Conservation (phyloP, 2,329 filamentous ascomycete species). For the Stromatinia cepivora region DNA sequence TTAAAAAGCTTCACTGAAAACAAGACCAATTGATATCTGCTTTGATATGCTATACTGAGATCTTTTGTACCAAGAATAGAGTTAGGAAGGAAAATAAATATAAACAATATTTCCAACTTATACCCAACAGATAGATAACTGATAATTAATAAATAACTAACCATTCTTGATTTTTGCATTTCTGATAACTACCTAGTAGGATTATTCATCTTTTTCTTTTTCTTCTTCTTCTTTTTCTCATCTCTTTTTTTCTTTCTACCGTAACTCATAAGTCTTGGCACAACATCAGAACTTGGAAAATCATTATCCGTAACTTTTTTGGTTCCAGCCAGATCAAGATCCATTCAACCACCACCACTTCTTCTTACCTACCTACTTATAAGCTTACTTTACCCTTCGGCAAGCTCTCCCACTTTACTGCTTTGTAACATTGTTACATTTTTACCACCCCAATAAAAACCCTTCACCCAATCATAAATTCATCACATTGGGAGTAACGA, state of each 20-base stretch:
- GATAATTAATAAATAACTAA: too few species aligned
- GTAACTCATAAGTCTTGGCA: background rate
- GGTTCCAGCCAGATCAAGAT: slow-evolving; percentile 1
- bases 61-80: too few species aligned
- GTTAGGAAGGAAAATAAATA: too few species aligned
- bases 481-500: background rate
- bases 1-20: background rate
- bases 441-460: background rate
- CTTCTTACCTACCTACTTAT: too few species aligned
- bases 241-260: background rate
- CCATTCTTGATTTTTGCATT: too few species aligned
- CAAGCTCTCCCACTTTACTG: slow-evolving; percentile 15
- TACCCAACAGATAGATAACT: background rate
- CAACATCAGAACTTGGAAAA: slow-evolving; percentile 18
- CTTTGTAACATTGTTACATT: slow-evolving; percentile 12
- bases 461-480: slow-evolving; percentile 16
- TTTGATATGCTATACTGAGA: too few species aligned
- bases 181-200: too few species aligned
- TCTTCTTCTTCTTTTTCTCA: background rate
- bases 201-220: too few species aligned
- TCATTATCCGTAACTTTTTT: background rate
- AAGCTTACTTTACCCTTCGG: background rate
- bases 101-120: background rate
- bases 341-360: background rate
- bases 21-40: background rate